A percentile compares a stretch with the other conserved stretches of the same genome.
Conservation (phyloP, 306 rosid species). For the Malus sylvestris region DNA sequence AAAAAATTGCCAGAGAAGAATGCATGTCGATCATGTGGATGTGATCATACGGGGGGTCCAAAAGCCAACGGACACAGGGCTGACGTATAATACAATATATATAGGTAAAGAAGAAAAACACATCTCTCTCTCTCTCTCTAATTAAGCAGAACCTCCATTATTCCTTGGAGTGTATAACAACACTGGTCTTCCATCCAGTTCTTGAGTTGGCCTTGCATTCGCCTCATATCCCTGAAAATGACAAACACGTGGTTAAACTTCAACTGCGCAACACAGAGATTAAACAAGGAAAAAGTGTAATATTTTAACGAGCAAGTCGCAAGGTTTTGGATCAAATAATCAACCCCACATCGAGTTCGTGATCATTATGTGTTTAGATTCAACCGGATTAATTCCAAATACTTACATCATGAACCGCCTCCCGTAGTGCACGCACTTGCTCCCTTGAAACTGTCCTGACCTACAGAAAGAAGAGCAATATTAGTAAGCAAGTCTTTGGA, state of each 20-base stretch:
- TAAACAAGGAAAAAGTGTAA: not conserved
- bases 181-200: constrained; percentile 37
- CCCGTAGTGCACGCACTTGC: constrained; percentile 45
- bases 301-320: not conserved
- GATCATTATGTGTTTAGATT: not conserved
- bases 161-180: constrained; percentile 24
- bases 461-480: constrained; percentile 19
- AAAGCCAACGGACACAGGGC: too few species aligned
- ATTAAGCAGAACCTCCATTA: constrained; percentile 4
- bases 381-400: not conserved
- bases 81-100: not conserved
- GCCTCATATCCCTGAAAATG: constrained; percentile 36
- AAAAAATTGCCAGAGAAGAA: too few species aligned
- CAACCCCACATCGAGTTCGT: not conserved
- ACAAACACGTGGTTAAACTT: not conserved
- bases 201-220: constrained; percentile 67
- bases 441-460: constrained; percentile 57
- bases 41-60: too few species aligned
- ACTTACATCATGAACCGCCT: constrained; percentile 56
- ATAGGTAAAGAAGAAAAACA: not conserved
- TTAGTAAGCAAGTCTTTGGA: not conserved
- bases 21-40: too few species aligned
- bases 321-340: not conserved
- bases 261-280: not conserved
- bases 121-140: not conserved